Evolutionary conservation across 2,329 filamentous ascomycete genomes (phyloP).

Genomic region (Pseudogymnoascus verrucosus): DNA sequence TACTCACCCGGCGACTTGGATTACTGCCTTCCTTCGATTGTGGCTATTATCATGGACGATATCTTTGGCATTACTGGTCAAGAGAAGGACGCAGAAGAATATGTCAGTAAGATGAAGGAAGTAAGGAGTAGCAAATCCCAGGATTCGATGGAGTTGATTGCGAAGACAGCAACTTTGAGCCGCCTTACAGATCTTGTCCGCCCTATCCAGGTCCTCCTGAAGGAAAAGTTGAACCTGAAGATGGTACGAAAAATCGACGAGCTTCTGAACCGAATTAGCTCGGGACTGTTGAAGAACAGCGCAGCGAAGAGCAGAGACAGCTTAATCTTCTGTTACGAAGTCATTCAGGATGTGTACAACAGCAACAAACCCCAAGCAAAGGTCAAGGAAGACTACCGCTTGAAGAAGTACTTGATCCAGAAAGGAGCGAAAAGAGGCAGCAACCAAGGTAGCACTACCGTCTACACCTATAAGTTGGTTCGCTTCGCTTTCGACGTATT

Average conservation of each 20-base stretch:
- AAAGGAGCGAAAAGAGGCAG: conserved; percentile 68
- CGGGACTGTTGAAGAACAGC: conserved; percentile 75
- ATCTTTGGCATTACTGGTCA: conserved; percentile 88
- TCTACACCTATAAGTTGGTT: conserved; percentile 78
- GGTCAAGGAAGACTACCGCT: conserved; percentile 51
- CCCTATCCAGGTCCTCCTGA: conserved; percentile 69
- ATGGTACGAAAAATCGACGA: conserved; percentile 88
- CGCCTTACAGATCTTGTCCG: conserved; percentile 67
- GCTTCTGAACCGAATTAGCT: conserved; percentile 71
- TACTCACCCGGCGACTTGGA: conserved; percentile 79
- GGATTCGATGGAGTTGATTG: conserved; percentile 90
- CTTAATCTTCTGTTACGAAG: conserved; percentile 89
- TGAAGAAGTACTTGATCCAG: conserved; percentile 71
- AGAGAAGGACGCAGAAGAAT: conserved; percentile 95
- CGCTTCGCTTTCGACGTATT: conserved; percentile 84
- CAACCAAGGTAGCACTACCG: conserved; percentile 63
- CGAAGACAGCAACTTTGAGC: conserved; percentile 69
- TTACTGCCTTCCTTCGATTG: conserved; percentile 72
- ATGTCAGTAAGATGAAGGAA: conserved; percentile 92
- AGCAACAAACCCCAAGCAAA: conserved; percentile 45
- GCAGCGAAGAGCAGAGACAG: conserved; percentile 72
- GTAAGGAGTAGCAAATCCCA: conserved; percentile 97
- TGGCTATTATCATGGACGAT: conserved; percentile 90
- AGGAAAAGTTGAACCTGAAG: conserved; percentile 75
- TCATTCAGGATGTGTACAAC: conserved; percentile 79